A percentile compares a stretch with the other conserved stretches of the same genome.
These are phyloP conservation scores for Coleophoma eucalyptorum DNA, from an alignment of 2,329 filamentous ascomycete species.

Conservation along the genomic window DNA sequence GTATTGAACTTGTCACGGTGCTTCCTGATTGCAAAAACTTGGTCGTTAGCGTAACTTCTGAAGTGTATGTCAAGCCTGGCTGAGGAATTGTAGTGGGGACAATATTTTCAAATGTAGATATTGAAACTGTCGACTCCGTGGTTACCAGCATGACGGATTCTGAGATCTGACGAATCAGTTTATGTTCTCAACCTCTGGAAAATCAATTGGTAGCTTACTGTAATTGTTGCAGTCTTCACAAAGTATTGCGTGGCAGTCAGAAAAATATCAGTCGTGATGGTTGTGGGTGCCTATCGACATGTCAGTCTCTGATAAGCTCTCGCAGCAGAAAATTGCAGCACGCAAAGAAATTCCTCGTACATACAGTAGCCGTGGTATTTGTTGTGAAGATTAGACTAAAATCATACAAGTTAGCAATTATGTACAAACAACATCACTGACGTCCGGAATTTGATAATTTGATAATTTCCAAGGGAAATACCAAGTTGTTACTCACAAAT, in stretches of 20 bases:
- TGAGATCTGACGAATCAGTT: background rate
- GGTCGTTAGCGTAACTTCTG: background rate
- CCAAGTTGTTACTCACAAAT: no score
- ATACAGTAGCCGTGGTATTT: no score
- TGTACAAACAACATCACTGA: no score
- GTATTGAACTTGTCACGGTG: slow-evolving; percentile 2
- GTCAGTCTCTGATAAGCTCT: no score
- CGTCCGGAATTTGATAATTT: no score
- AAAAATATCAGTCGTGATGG: background rate
- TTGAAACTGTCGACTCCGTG: background rate
- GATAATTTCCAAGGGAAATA: no score
- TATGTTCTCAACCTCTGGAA: background rate
- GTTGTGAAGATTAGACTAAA: no score
- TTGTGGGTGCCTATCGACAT: slow-evolving; percentile 1
- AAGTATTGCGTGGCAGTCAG: background rate
- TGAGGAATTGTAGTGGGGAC: background rate
- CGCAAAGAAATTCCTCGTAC: no score
- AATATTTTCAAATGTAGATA: background rate
- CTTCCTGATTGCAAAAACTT: slow-evolving; percentile 1
- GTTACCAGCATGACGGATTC: no score
- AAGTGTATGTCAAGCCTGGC: slow-evolving; percentile 1
- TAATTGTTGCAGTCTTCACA: background rate
- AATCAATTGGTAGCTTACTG: background rate
- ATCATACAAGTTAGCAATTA: no score
- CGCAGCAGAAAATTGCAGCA: no score